Evolutionary conservation across 2,329 filamentous ascomycete species (phyloP), one percentile per base, ranked within the genome.

Genomic region (Cytospora chrysosperma): DNA sequence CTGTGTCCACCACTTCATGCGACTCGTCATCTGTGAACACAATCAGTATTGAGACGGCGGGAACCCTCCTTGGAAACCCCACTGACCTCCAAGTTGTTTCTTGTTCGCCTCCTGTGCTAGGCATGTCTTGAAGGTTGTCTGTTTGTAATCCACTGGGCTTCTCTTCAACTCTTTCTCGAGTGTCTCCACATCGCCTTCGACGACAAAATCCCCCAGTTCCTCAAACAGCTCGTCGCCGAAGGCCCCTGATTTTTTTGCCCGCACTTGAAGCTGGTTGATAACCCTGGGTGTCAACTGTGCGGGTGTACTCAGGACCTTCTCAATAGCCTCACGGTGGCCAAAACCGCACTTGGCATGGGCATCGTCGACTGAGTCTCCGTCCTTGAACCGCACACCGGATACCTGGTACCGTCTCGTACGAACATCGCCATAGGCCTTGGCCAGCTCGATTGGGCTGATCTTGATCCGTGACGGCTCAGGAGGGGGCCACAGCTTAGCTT

Each of bases 351-450:
- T 66, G 10, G 47, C 47, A 34, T 71, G 70, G 28, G 5, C 58
- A 34, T 71, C 69, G 1, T 57, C 34, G 13, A 32, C 54, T 9
- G 52, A 21, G 26, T 63, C 51, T 7, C 51, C 58, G 15, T 55
- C 56, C 51, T 69, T 66, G 6, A 66, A 64, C 1, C 54, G 57
- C 26, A 52, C 34, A 0, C 64, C 65, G 0, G 69, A 67, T 4
- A 68, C 19, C 65, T 67, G 68, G 74, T 93, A 90, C 43, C 90
- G 82, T 73, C 92, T 88, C 64, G 93, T 81, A 52, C 88, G 79
- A 9, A 90, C 86, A 0, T 88, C 88, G 0, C 89, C 89, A 1
- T 91, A 76, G 60, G 85, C 85, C 65, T 88, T 89, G 54, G 89
- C 82, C 51, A 71, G 53, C 7, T 59, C 58, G 9, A 24, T 34